Evolutionary conservation across 768 basidiomycete genomes (phyloP), one percentile per base, ranked within the genome.

Genomic region (Boletus vinaceobasis): DNA sequence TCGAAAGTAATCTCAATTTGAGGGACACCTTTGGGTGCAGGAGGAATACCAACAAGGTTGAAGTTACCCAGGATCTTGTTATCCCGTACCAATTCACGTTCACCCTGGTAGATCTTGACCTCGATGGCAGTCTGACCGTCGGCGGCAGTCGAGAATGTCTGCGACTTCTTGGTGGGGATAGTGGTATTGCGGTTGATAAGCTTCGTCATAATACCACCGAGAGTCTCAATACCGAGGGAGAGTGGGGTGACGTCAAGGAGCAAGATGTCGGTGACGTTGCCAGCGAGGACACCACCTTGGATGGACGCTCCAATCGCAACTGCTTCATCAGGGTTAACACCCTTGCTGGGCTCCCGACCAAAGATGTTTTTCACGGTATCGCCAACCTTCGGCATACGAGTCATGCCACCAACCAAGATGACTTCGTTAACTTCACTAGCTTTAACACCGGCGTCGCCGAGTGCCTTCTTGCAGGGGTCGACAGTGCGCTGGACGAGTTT

Each of bases 51-150:
- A 56, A 95, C 93, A 57, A 99, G 90, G 77, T 98, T 97, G 88
- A 99, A 99, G 80, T 98, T 96, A 58, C 97, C 97, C 54, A 99
- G 88, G 7, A 98, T 76, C 76, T 98, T 99, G 86, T 98, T 98
- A 78, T 98, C 97, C 52, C 90, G 82, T 53, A 98, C 95, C 62
- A 98, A 85, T 71, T 98, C 97, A 78, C 97, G 95, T 79, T 99
- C 97, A 67, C 97, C 97, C 77, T 99, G 97, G 82, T 85, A 99
- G 64, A 99, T 94, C 85, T 98, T 98, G 73, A 99, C 96, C 73
- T 98, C 95, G 61, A 99, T 98, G 36, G 96, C 95, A n/a, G 90
- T 96, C 75, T 99, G 97, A 49, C 97, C 96, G 58, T 99, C 97
- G 37, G 96, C 96, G 38, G 97, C 96, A 15, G 97, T 99, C 5